A percentile compares a stretch with the other conserved stretches of the same genome.
These are phyloP conservation scores for Hypoxylon sp. DNA, from an alignment of 2,329 filamentous ascomycete genomes.

Conservation along the genomic window DNA sequence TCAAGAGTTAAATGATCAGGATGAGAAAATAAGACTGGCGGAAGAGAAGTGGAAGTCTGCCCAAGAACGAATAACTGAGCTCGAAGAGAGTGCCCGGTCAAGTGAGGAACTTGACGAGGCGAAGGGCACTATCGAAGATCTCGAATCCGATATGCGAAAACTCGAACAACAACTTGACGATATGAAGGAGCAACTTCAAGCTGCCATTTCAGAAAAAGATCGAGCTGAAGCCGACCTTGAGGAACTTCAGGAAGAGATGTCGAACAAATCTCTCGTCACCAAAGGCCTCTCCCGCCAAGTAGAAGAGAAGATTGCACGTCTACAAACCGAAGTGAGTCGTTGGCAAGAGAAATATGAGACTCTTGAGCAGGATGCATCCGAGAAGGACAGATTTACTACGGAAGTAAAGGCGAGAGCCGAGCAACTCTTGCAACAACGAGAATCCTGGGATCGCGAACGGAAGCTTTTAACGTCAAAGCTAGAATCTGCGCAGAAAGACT, in stretches of 20 bases:
- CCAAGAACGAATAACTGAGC: constrained; percentile 63
- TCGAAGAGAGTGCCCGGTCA: constrained; percentile 69
- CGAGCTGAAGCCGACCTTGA: constrained; percentile 71
- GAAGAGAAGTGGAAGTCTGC: constrained; percentile 71
- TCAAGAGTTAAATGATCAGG: constrained; percentile 65
- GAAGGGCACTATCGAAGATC: constrained; percentile 69
- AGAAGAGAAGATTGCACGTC: constrained; percentile 75
- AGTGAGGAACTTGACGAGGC: constrained; percentile 68
- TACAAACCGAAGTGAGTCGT: constrained; percentile 75
- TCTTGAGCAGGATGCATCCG: constrained; percentile 65
- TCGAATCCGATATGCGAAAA: constrained; percentile 67
- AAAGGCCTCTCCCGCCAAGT: constrained; percentile 81
- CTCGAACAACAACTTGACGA: constrained; percentile 69
- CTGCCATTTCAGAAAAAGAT: constrained; percentile 67
- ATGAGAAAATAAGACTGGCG: constrained; percentile 61
- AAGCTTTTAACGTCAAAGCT: constrained; percentile 63
- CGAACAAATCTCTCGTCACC: constrained; percentile 81
- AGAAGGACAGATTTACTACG: constrained; percentile 62
- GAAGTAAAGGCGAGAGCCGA: constrained; percentile 61
- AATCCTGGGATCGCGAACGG: constrained; percentile 57
- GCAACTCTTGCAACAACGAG: constrained; percentile 59
- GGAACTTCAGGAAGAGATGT: constrained; percentile 80
- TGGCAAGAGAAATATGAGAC: constrained; percentile 62
- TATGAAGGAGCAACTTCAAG: constrained; percentile 66
- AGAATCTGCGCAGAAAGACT: constrained; percentile 69